Base-by-base conservation (phyloP, 2,329 filamentous ascomycete species). In the Ilyonectria sp. region DNA sequence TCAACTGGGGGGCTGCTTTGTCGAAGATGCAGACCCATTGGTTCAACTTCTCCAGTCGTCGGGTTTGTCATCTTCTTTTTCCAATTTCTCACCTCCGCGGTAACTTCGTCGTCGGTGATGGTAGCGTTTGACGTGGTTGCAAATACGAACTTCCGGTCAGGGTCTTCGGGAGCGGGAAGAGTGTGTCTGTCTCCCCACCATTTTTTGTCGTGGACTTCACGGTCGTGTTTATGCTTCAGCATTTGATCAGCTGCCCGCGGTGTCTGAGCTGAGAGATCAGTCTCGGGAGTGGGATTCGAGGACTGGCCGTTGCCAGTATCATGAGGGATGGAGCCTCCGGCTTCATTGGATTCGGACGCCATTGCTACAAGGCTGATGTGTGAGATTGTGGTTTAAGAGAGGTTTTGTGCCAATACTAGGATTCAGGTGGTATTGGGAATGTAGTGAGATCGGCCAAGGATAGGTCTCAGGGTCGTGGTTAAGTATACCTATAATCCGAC, bases 1-100 rank as follows among this genome's bases (percentile, higher is more conserved):
- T 70, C 63, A 7, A 59, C n/a, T 0, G 70, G 70, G 33, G 65
- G 72, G 21, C 67, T 74, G 29, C 58, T 56, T 10, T 70, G 53
- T 15, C 72, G 52, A 35, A 70, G 17, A 15, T 71, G 65, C 15
- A 23, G 21, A 2, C 64, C 65, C 8, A 70, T n/a, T 5, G 69
- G 60, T 35, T 65, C 33, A 13, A 15, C n/a, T 3, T 29, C 8
- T 17, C 46, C 40, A n/a, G 54, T 70, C 13, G 33, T 47, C 4
- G 49, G 37, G 11, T 61, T 37, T 2, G 15, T 61, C 15, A 50
- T 50, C 6, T 19, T 49, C 2, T 46, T 17, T 3, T 60, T 56
- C 21, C 44, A 74, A n/a, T 56, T 46, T 6, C 37, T 10, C 5
- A 50, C 15, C 2, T 11, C 19, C 6, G 52, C 37, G 2, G 21